Conservation (phyloP, 257 asterid species). For the Capsicum chinense region DNA sequence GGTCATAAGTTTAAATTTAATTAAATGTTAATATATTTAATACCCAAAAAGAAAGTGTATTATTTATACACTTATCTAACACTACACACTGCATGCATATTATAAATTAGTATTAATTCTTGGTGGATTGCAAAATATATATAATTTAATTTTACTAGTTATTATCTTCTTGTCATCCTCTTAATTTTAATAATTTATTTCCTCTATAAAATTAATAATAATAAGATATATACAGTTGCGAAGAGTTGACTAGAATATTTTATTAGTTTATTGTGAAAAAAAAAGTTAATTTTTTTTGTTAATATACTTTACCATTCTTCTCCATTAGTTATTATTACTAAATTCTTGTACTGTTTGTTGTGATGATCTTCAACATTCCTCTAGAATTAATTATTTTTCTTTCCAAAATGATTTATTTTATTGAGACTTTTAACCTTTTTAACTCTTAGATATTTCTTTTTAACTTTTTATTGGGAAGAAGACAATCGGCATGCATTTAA, state of each 20-base stretch:
- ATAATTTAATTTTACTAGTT: not conserved
- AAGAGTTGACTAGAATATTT: slow-evolving; percentile 49
- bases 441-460: not conserved
- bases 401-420: not conserved
- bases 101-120: slow-evolving; percentile 2
- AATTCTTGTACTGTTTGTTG: not conserved
- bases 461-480: not conserved
- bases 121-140: not conserved
- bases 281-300: not conserved
- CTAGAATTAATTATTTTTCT: slow-evolving; percentile 3
- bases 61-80: not conserved
- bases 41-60: slow-evolving; percentile 26
- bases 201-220: not conserved
- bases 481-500: not conserved
- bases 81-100: slow-evolving; percentile 24
- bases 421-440: not conserved
- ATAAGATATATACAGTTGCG: slow-evolving; percentile 13
- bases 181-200: not conserved
- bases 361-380: slow-evolving; percentile 16
- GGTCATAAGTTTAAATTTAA: not conserved
- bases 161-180: slow-evolving; percentile 14
- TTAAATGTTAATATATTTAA: not conserved
- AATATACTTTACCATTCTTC: not conserved
- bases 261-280: not conserved
- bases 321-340: slow-evolving; percentile 10